These are phyloP conservation scores for Chrysoporthe cubensis DNA, from an alignment of 2,329 filamentous ascomycete genomes.

Conservation along the genomic window DNA sequence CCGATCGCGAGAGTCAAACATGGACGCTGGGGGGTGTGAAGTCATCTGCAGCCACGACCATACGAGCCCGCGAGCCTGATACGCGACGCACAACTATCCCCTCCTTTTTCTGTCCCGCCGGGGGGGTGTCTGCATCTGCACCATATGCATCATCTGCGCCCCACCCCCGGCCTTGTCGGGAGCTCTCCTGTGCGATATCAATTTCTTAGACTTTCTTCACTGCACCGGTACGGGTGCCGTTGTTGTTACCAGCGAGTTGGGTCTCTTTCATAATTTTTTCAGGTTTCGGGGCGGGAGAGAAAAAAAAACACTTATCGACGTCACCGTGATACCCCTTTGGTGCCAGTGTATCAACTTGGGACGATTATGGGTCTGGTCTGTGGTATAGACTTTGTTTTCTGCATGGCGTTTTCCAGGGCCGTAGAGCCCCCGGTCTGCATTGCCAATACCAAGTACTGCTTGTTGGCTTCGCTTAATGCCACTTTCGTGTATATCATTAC, in stretches of 20 bases:
- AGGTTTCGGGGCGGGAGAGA: background rate
- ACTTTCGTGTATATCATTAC: constrained; percentile 1
- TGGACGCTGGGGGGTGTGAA: constrained; percentile 18
- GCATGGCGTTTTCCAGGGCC: background rate
- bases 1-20: constrained; percentile 16
- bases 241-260: constrained; percentile 21
- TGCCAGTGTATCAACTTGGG: constrained; percentile 6
- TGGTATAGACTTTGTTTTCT: background rate
- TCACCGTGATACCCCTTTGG: constrained; percentile 5
- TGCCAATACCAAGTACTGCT: background rate
- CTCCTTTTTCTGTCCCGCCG: background rate
- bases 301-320: background rate
- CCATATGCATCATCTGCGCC: background rate
- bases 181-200: no score
- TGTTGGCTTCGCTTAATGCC: background rate
- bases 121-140: background rate
- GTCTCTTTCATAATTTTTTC: background rate
- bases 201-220: background rate
- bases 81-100: background rate
- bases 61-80: constrained; percentile 8
- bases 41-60: constrained; percentile 23
- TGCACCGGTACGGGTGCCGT: background rate
- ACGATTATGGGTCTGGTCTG: background rate
- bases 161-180: background rate
- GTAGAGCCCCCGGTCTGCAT: background rate